Percentiles rank a stretch among this genome's conserved stretches.
Conservation (phyloP, 2,329 filamentous ascomycete species). For the Daldinia eschscholtzii region DNA sequence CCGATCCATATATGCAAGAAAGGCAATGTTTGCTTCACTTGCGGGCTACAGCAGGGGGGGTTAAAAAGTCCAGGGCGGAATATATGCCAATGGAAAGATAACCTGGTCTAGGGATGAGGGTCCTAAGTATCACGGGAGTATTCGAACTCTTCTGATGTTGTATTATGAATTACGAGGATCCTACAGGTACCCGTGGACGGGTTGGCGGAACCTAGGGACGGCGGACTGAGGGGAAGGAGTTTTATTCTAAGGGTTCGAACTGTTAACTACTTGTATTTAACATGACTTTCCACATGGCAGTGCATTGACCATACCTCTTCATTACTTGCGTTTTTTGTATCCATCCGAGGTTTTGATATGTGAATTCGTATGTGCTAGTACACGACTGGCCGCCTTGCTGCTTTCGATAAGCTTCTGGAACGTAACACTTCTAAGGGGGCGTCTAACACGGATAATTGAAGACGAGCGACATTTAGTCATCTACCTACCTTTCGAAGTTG, state of each 20-base stretch:
- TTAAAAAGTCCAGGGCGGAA: background rate
- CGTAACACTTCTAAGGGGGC: background rate
- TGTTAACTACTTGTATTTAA: constrained; percentile 12
- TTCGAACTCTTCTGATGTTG: constrained; percentile 40
- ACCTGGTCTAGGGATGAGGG: background rate
- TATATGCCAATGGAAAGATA: constrained; percentile 5
- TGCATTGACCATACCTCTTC: constrained; percentile 4
- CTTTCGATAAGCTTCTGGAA: background rate
- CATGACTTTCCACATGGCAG: constrained; percentile 1
- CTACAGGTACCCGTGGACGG: constrained; percentile 17
- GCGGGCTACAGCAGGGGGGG: background rate
- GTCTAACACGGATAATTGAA: background rate
- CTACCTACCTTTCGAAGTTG: background rate
- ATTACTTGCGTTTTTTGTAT: background rate
- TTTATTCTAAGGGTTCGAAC: constrained; percentile 16
- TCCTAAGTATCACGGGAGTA: constrained; percentile 3
- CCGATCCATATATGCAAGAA: background rate
- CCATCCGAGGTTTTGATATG: background rate
- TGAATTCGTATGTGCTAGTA: background rate
- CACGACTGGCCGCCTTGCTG: background rate
- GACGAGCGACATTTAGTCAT: background rate
- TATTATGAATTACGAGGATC: constrained; percentile 49
- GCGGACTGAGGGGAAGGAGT: constrained; percentile 25
- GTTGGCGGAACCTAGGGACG: constrained; percentile 11
- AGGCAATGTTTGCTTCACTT: constrained; percentile 1